phyloP scores from a whole-genome alignment of 2,329 filamentous ascomycete genomes.

The Botryosphaeria dothidea region DNA sequence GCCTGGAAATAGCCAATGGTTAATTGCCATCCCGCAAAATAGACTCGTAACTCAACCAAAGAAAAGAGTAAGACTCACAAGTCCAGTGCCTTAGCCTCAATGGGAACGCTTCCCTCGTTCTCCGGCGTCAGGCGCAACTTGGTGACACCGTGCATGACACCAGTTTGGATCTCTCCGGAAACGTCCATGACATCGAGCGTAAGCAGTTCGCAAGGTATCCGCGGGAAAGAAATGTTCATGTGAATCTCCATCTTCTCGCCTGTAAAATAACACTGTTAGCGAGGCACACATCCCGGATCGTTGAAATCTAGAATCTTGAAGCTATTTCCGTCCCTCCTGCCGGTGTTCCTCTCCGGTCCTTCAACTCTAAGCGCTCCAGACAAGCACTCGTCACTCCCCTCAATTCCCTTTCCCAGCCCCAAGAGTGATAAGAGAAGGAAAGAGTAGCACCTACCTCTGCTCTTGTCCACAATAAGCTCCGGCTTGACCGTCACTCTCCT shows the following conservation, averaged over 20 bases:
- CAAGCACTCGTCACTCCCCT: too few species aligned
- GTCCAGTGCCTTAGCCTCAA: constrained; percentile 40
- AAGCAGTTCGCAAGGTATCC: constrained; percentile 89
- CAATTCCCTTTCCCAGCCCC: too few species aligned
- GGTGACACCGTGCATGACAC: constrained; percentile 86
- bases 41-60: not conserved
- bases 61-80: constrained; percentile 30
- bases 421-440: too few species aligned
- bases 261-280: constrained; percentile 35
- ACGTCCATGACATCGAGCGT: constrained; percentile 99
- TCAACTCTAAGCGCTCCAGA: too few species aligned
- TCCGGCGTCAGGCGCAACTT: constrained; percentile 80
- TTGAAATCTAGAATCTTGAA: too few species aligned
- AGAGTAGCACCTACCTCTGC: constrained; percentile 65
- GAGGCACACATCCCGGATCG: not conserved
- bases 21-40: not conserved
- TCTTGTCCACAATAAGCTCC: constrained; percentile 94
- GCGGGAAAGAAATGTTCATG: constrained; percentile 93
- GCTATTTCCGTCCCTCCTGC: too few species aligned
- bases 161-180: constrained; percentile 93
- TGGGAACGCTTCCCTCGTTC: constrained; percentile 67
- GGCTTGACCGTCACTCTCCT: constrained; percentile 81
- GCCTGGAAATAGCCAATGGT: constrained; percentile 47
- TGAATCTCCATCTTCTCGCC: constrained; percentile 99
- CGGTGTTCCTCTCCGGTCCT: too few species aligned